Conservation (phyloP, 441 rosid genomes). For the Breynia disticha region DNA sequence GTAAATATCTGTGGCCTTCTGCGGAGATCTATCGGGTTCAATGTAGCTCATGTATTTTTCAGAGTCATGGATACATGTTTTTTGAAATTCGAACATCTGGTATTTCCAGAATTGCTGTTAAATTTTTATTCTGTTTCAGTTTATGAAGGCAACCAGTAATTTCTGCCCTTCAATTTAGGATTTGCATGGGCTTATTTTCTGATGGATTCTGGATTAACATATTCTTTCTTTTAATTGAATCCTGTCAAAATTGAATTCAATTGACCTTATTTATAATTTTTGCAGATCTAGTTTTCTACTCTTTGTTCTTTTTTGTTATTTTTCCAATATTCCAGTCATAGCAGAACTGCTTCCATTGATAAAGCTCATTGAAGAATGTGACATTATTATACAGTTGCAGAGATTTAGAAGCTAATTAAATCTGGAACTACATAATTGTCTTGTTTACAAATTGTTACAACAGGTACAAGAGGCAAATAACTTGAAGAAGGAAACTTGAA, state of each 20-base stretch:
- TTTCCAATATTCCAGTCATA: no score
- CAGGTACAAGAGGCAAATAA: conserved; percentile 21
- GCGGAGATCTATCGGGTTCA: conserved; percentile 31
- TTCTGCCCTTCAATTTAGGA: conserved; percentile 25
- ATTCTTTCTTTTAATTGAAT: conserved; percentile 11
- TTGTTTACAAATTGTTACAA: conserved; percentile 10
- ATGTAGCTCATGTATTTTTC: conserved; percentile 34
- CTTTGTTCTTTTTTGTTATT: no score
- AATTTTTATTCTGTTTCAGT: conserved; percentile 25
- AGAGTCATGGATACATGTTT: conserved; percentile 26
- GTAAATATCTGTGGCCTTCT: conserved; percentile 36
- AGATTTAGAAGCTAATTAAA: conserved; percentile 51
- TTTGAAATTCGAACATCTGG: conserved; percentile 18
- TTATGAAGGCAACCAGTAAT: conserved; percentile 20
- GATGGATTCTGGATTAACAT: conserved; percentile 10
- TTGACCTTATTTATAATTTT: neutral
- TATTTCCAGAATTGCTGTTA: conserved; percentile 18
- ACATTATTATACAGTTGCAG: neutral
- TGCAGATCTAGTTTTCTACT: no score
- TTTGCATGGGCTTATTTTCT: conserved; percentile 28
- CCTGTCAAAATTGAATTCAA: conserved; percentile 14
- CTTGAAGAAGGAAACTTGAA: conserved; percentile 1
- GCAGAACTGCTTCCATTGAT: conserved; percentile 1
- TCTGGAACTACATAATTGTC: conserved; percentile 34
- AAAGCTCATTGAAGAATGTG: conserved; percentile 5